Evolutionary conservation across 257 asterid species (phyloP).

Genomic region (Gardenia jasminoides): DNA sequence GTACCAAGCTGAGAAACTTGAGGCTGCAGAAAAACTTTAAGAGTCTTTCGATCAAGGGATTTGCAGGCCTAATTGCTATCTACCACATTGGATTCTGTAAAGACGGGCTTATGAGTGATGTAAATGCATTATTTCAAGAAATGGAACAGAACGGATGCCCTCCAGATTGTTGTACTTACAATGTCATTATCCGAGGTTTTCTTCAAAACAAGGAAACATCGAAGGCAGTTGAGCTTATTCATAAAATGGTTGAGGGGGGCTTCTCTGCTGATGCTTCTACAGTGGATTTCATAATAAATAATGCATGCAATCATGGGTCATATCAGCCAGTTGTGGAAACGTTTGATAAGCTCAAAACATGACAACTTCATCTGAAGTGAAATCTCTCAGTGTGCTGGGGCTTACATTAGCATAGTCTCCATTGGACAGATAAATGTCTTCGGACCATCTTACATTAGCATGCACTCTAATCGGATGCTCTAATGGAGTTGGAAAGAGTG

Average conservation of each 20-base stretch:
- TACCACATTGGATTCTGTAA: not conserved
- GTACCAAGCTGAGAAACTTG: not conserved
- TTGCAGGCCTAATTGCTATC: not conserved
- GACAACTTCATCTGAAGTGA: not conserved
- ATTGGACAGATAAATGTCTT: no score
- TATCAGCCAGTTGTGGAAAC: not conserved
- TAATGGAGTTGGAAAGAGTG: not conserved
- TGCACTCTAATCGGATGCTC: not conserved
- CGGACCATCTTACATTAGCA: not conserved
- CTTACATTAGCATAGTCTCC: no score
- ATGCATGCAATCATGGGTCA: not conserved
- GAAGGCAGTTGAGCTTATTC: not conserved
- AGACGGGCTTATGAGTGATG: not conserved
- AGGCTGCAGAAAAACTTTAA: not conserved
- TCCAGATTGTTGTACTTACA: not conserved
- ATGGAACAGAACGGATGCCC: not conserved
- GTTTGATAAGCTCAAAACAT: not conserved
- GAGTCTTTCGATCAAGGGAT: not conserved
- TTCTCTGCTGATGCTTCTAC: not conserved
- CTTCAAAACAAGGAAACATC: not conserved
- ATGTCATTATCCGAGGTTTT: not conserved
- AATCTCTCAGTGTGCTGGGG: not conserved
- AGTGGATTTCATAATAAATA: not conserved
- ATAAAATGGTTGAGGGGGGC: not conserved
- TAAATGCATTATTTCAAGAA: not conserved